Conservation (phyloP, 108 stramenopile species). For the Stephanodiscus minutulus region DNA sequence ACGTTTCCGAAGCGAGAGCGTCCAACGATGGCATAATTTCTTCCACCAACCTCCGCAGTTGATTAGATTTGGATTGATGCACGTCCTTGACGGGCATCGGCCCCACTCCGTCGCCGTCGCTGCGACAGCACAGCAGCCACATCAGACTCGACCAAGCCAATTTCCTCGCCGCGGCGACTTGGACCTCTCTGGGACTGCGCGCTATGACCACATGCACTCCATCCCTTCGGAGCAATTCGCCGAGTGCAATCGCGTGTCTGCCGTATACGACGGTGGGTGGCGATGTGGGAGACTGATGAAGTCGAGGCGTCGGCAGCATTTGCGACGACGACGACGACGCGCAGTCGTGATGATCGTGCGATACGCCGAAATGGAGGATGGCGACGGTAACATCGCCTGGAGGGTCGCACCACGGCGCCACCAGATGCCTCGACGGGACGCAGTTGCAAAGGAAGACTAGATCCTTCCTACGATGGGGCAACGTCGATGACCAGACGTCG, state of each 20-base stretch:
- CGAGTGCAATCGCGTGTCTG: constrained; percentile 48
- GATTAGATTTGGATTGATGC: constrained; percentile 32
- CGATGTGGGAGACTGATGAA: constrained; percentile 30
- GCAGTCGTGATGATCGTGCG: constrained; percentile 1
- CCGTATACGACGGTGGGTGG: constrained; percentile 70
- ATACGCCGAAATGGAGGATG: constrained; percentile 38
- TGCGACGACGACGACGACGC: not conserved
- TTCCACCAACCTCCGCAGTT: constrained; percentile 52
- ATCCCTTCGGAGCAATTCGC: constrained; percentile 37
- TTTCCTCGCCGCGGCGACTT: constrained; percentile 49
- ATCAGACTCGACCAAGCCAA: constrained; percentile 66
- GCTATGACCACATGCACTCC: constrained; percentile 48
- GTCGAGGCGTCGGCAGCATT: not conserved
- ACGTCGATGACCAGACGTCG: constrained; percentile 54
- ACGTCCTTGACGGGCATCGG: constrained; percentile 58
- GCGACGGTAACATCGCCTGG: constrained; percentile 21
- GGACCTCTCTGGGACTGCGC: constrained; percentile 20
- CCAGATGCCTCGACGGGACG: constrained; percentile 42
- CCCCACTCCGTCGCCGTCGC: constrained; percentile 23
- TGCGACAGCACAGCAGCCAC: constrained; percentile 73
- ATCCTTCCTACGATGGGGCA: constrained; percentile 52
- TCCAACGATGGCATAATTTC: constrained; percentile 59
- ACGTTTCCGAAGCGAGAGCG: constrained; percentile 6
- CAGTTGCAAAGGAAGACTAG: constrained; percentile 71
- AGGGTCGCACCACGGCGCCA: not conserved